phyloP scores from a whole-genome alignment of 192 early-diverging fungal species.

The Funneliformis mosseae region DNA sequence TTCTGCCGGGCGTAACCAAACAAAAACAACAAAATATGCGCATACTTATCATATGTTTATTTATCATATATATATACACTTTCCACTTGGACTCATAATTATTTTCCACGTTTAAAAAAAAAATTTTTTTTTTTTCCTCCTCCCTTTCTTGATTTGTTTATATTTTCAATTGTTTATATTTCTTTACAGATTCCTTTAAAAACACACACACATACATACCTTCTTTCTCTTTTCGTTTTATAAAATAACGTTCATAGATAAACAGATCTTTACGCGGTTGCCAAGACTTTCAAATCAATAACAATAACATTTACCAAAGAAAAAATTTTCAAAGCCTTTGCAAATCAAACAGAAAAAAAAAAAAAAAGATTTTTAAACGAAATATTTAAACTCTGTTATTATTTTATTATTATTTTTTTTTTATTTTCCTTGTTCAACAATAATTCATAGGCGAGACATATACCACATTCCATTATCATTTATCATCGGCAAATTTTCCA shows the following conservation, averaged over 20 bases:
- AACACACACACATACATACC: too few species aligned
- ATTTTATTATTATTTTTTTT: too few species aligned
- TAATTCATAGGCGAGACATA: neutral
- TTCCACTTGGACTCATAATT: neutral
- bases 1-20: constrained; percentile 4
- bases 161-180: neutral
- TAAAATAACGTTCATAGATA: too few species aligned
- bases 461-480: neutral
- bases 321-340: too few species aligned
- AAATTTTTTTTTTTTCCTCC: neutral
- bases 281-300: too few species aligned
- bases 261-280: too few species aligned
- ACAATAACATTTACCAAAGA: neutral
- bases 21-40: constrained; percentile 19
- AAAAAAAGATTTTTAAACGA: too few species aligned
- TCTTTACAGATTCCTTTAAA: neutral
- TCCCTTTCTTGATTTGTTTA: neutral
- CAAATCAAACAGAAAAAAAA: too few species aligned
- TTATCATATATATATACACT: neutral
- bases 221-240: too few species aligned
- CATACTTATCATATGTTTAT: neutral
- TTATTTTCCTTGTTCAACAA: neutral
- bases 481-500: neutral
- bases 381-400: too few species aligned
- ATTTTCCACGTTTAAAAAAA: neutral